Conservation (phyloP, 1,284 basidiomycete species). For the Leccinum colubrinum region DNA sequence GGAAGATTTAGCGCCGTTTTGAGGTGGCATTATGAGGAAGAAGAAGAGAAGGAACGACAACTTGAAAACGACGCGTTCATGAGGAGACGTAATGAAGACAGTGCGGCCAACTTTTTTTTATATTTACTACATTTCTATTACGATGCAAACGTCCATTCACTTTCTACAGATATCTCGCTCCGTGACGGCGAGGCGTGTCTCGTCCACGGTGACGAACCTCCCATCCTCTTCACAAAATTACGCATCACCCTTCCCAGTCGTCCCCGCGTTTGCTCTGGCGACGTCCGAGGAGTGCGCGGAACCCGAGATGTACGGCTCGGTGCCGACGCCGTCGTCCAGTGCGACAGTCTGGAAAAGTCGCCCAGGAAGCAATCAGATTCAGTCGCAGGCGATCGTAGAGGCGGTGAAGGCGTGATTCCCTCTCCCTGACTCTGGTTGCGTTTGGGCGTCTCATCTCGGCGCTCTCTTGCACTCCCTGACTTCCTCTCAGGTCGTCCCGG, state of each 20-base stretch:
- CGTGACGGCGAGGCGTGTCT: constrained; percentile 7
- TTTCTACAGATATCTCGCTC: constrained; percentile 17
- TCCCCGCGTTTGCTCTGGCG: constrained; percentile 3
- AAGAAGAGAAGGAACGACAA: no score
- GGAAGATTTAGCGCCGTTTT: constrained; percentile 15
- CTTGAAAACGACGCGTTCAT: not conserved
- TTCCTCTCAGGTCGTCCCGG: not conserved
- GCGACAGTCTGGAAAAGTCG: constrained; percentile 15
- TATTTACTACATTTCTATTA: no score
- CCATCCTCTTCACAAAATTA: constrained; percentile 22
- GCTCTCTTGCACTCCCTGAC: no score
- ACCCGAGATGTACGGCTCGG: no score
- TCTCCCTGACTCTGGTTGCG: not conserved
- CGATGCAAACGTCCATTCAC: constrained; percentile 17
- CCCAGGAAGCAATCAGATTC: constrained; percentile 7
- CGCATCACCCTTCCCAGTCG: constrained; percentile 25
- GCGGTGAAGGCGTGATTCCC: not conserved
- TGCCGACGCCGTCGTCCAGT: not conserved
- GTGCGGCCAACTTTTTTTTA: no score
- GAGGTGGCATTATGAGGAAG: not conserved
- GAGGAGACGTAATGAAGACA: no score
- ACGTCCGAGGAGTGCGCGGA: no score
- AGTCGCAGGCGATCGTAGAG: not conserved
- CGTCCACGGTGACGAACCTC: not conserved
- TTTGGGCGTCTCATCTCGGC: no score